These are phyloP conservation scores for Aspergillus persii DNA, from an alignment of 2,329 filamentous ascomycete species.

Conservation along the genomic window DNA sequence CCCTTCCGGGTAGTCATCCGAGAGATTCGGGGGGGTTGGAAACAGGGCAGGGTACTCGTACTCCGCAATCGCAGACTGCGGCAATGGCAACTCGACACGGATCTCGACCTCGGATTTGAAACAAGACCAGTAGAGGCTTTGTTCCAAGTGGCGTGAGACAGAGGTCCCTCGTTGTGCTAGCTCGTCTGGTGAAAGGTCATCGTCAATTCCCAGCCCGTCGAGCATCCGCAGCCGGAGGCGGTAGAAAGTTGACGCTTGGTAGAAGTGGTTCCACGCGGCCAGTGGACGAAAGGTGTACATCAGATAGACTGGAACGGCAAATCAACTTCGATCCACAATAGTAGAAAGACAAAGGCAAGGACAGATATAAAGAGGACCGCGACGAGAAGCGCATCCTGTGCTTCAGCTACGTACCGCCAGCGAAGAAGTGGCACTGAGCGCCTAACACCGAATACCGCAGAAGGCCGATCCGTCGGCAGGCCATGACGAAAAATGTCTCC, in stretches of 20 bases:
- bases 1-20: background rate
- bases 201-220: no score
- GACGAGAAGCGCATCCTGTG: no score
- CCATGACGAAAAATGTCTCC: no score
- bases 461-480: no score
- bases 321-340: no score
- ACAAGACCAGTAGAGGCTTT: constrained; percentile 45
- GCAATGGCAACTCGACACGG: constrained; percentile 39
- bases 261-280: constrained; percentile 40
- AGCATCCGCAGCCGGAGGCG: constrained; percentile 33
- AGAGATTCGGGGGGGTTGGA: constrained; percentile 27
- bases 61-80: constrained; percentile 35
- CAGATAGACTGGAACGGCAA: background rate
- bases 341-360: no score
- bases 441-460: no score
- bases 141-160: constrained; percentile 26
- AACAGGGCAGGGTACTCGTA: constrained; percentile 36
- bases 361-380: no score
- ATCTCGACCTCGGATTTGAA: constrained; percentile 47
- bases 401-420: no score
- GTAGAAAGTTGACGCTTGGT: constrained; percentile 31
- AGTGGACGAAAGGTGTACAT: constrained; percentile 42
- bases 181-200: background rate
- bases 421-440: no score
- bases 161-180: constrained; percentile 3